Evolutionary conservation across 257 asterid species (phyloP), one percentile per base, ranked within the genome.

Genomic region (Solanum bulbocastanum): DNA sequence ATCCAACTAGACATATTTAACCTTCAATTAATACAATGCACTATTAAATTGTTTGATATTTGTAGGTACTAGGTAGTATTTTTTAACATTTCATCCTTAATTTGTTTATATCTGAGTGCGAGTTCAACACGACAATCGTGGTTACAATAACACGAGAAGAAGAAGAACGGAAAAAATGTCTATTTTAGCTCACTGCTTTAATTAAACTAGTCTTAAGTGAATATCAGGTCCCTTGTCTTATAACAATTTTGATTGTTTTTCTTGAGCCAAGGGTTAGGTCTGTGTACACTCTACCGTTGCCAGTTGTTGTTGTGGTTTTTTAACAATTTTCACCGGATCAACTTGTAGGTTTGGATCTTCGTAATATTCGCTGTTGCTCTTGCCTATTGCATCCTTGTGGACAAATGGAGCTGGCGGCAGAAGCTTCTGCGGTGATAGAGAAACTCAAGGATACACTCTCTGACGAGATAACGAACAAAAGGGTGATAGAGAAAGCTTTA

Each of bases 361-460:
- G 1, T 20, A 18, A 35, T 20, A 73, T 73, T 35, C 2, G 81
- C 44, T 72, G 81, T 72, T 72, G 44, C 9, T 72, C 46, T 72
- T 9, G 25, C 15, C 46, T 2, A 27, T 22, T 74, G 52, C 32
- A 22, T 37, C 83, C 52, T 37, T 18, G 81, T 73, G 30, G 46
- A 73, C 46, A 73, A 20, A 88, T 91, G 93, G 93, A 87, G 27
- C 72, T 88, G 27, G 72, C 84, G 25, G 83, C 90, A 42, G 90
- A 72, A 12, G 88, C 84, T 37, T 88, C 87, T 11, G 87, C 87
- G 85, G 90, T 91, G 71, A 88, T 87, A 40, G 88, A 87, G 86
- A 91, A 88, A 81, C 90, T 91, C 44, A 83, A 69, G 5, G 89
- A 88, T 60, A 37, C 33, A 85, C 88, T 91, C 8, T 22, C 52